These are phyloP conservation scores for Globisporangium barbulae DNA, from an alignment of 352 stramenopile genomes.

Conservation along the genomic window DNA sequence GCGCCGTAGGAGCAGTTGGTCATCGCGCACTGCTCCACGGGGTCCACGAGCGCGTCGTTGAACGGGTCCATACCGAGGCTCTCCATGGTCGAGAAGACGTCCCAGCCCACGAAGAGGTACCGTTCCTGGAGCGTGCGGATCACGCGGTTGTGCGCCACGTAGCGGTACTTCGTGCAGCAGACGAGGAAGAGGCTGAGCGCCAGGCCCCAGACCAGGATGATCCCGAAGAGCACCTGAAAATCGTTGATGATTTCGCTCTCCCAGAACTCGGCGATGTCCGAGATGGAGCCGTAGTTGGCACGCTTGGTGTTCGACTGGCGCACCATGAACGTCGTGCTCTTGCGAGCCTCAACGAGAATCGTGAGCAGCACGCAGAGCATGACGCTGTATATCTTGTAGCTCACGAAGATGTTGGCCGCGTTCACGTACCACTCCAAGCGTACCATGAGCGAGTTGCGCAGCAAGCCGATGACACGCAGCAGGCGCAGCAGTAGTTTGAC, in stretches of 20 bases:
- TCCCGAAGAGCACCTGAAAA: constrained; percentile 18
- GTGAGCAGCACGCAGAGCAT: constrained; percentile 24
- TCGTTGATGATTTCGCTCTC: constrained; percentile 27
- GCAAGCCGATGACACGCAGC: constrained; percentile 6
- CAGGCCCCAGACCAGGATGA: constrained; percentile 11
- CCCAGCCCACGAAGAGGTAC: constrained; percentile 21
- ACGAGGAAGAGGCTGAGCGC: constrained; percentile 7
- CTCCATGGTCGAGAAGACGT: constrained; percentile 21
- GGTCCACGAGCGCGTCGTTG: constrained; percentile 4
- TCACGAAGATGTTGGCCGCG: constrained; percentile 20
- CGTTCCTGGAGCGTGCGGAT: constrained; percentile 23
- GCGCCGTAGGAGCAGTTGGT: constrained; percentile 25
- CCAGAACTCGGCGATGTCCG: constrained; percentile 25
- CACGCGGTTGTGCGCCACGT: constrained; percentile 19
- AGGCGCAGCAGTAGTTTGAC: constrained; percentile 18
- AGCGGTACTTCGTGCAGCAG: constrained; percentile 16
- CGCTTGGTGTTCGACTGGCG: constrained; percentile 7
- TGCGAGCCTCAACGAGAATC: constrained; percentile 16
- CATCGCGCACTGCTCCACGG: constrained; percentile 7
- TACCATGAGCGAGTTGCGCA: neutral
- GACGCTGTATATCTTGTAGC: constrained; percentile 36
- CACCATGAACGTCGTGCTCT: constrained; percentile 24
- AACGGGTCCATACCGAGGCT: constrained; percentile 26
- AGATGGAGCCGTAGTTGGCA: constrained; percentile 18
- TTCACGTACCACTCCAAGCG: constrained; percentile 20